Evolutionary conservation across 345 rosid genomes (phyloP).

Genomic region (Rhodamnia argentea): DNA sequence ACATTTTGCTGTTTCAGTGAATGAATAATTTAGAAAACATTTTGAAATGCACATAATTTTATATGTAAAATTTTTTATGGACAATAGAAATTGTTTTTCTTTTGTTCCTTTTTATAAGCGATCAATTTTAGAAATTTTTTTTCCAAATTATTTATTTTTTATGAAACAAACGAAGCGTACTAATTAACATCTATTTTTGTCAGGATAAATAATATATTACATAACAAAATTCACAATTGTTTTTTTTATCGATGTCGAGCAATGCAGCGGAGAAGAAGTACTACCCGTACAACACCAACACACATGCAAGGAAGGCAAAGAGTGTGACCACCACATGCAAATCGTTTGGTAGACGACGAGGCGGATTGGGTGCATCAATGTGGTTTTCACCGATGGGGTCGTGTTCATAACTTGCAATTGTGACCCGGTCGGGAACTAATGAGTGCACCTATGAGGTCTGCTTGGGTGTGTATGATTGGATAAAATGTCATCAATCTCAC

Average conservation of each 20-base stretch:
- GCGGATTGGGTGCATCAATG: conserved; percentile 63
- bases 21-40: too few relatives aligned
- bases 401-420: conserved; percentile 85
- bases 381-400: conserved; percentile 56
- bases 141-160: too few relatives aligned
- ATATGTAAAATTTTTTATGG: too few relatives aligned
- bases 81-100: too few relatives aligned
- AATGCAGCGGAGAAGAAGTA: conserved; percentile 66
- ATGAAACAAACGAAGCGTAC: too few relatives aligned
- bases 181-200: background rate
- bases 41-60: too few relatives aligned
- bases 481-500: too few relatives aligned
- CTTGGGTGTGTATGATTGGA: too few relatives aligned
- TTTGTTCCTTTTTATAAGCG: too few relatives aligned
- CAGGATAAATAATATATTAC: background rate
- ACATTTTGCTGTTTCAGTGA: too few relatives aligned
- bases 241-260: conserved; percentile 26
- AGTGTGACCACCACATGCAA: conserved; percentile 84
- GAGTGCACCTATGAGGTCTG: too few relatives aligned
- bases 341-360: conserved; percentile 62
- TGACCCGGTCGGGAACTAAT: conserved; percentile 67
- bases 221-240: background rate
- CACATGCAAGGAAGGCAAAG: conserved; percentile 37
- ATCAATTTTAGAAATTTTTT: too few relatives aligned
- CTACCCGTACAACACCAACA: conserved; percentile 31